phyloP scores from a whole-genome alignment of 352 stramenopile genomes.

The Elongisporangium undulatum region DNA sequence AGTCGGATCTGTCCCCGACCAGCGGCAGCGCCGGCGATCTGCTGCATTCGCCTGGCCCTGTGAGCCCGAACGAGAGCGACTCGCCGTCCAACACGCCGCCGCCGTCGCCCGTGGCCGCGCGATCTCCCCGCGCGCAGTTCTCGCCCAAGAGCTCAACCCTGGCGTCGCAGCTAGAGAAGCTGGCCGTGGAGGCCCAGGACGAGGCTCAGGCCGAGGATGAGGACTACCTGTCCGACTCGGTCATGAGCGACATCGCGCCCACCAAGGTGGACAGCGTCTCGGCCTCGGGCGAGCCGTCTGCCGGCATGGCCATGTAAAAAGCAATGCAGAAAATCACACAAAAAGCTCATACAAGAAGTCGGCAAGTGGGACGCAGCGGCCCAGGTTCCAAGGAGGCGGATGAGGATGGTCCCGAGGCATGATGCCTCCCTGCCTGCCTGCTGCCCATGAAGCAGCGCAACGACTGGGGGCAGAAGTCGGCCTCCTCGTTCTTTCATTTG shows the following conservation, averaged over 20 bases:
- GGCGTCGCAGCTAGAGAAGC: slow-evolving; percentile 32
- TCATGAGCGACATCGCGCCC: slow-evolving; percentile 73
- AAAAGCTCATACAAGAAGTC: slow-evolving; percentile 10
- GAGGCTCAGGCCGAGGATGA: slow-evolving; percentile 49
- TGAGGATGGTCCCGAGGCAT: too few relatives aligned
- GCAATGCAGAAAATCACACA: slow-evolving; percentile 7
- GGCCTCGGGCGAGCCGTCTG: slow-evolving; percentile 40
- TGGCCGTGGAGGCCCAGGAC: slow-evolving; percentile 14
- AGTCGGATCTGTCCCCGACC: slow-evolving; percentile 55
- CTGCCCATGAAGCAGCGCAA: too few relatives aligned
- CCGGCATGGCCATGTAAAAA: slow-evolving; percentile 72
- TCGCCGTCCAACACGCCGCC: slow-evolving; percentile 31
- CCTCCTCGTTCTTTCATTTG: not conserved
- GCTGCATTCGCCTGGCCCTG: slow-evolving; percentile 41
- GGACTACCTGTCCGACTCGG: slow-evolving; percentile 67
- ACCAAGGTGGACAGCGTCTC: slow-evolving; percentile 58
- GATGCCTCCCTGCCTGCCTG: too few relatives aligned
- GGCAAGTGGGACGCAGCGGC: slow-evolving; percentile 6
- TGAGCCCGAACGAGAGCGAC: slow-evolving; percentile 39
- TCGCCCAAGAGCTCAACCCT: slow-evolving; percentile 30
- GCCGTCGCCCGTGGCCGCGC: slow-evolving; percentile 30
- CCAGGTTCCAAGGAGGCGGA: slow-evolving; percentile 2
- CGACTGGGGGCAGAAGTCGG: not conserved
- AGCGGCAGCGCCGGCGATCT: slow-evolving; percentile 32
- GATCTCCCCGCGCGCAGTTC: not conserved